phyloP scores from a whole-genome alignment of 345 rosid genomes.

The Linum lewisii region DNA sequence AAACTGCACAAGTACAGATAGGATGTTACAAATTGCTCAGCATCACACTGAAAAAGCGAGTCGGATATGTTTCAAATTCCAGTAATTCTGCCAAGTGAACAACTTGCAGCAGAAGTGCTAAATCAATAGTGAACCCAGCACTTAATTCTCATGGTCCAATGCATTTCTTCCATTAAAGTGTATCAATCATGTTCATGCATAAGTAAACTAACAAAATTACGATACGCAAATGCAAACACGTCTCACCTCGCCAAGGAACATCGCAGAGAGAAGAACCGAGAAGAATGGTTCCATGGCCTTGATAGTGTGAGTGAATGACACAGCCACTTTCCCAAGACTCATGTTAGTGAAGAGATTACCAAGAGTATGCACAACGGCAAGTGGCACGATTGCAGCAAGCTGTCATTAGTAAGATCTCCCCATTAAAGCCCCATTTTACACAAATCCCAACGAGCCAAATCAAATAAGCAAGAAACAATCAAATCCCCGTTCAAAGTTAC shows the following conservation, averaged over 20 bases:
- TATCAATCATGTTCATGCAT: not conserved
- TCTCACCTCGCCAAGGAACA: conserved; percentile 89
- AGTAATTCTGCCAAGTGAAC: not conserved
- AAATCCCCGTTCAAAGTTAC: not conserved
- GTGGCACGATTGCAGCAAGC: conserved; percentile 79
- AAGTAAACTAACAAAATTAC: not conserved
- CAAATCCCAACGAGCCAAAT: not conserved
- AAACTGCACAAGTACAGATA: conserved; percentile 27
- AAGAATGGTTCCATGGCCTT: conserved; percentile 99
- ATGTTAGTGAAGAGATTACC: conserved; percentile 94
- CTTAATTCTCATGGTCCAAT: not conserved
- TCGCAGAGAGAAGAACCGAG: conserved; percentile 85
- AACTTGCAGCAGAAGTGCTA: not conserved
- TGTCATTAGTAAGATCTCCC: conserved; percentile 14
- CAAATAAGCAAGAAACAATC: not conserved
- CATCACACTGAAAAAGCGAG: not conserved
- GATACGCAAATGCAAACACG: not conserved
- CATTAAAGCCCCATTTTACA: not conserved
- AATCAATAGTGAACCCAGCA: not conserved
- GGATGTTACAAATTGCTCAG: not conserved
- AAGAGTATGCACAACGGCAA: conserved; percentile 76
- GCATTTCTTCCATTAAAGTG: not conserved
- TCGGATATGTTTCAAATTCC: not conserved
- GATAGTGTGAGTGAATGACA: conserved; percentile 97
- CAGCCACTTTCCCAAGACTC: conserved; percentile 98